Evolutionary conservation across 148 eudicot genomes (phyloP), one percentile per base, ranked within the genome.

Genomic region (Beta vulgaris): DNA sequence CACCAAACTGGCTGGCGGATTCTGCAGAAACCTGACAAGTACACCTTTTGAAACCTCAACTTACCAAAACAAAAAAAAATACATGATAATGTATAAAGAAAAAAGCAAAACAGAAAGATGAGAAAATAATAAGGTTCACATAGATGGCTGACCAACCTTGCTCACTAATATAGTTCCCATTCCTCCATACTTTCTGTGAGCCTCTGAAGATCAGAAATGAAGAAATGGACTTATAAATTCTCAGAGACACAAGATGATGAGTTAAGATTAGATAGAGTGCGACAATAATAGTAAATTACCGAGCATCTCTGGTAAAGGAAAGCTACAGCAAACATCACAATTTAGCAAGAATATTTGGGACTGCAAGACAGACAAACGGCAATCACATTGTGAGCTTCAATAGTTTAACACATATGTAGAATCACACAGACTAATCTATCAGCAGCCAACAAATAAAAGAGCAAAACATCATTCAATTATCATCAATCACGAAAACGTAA

Each of bases 321-420:
- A 92, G 81, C 86, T 91, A 84, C 99, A 96, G 90, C 98, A 92
- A 77, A 96, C 99, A 77, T 96, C 99, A 73, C 88, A 96, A 76
- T 96, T 92, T 60, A 96, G 84, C 88, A 96, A 79, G 84, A 96
- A 88, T 75, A 96, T 92, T 68, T 96, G 99, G 13, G 92, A 86
- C 96, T 91, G 89, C 76, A 73, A 76, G 59, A 76, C 48, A 79
- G 35, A 72, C 51, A 7, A 31, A 64, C 1, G 72, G 40, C 58
- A 76, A 76, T 9, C 42, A 39, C 32, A 63, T 53, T 35, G 57
- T 44, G 16, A 49, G 44, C 32, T 40, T 49, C 75, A 40, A 58
- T 13, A 64, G 58, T 21, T 35, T 3, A 51, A 72, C 11, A 67
- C 44, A n/a, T 68, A 73, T 15, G 23, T 37, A 16, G 35, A 34